phyloP scores from a whole-genome alignment of 1,284 basidiomycete species.

The Trichosporon ovoides region DNA sequence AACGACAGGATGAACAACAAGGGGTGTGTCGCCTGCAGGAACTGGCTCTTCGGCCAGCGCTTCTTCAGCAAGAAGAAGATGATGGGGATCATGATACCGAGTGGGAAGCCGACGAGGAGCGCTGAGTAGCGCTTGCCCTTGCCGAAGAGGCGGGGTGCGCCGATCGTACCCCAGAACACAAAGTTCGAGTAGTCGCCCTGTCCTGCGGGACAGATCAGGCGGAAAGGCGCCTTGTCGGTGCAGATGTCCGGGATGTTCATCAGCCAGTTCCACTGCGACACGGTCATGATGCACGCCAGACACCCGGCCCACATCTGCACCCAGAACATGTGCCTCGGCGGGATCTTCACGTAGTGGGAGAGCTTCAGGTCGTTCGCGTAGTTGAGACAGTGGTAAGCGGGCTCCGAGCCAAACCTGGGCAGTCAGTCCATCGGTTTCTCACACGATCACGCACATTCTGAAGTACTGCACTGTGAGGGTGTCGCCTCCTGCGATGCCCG shows the following conservation, averaged over 20 bases:
- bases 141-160: slow-evolving; percentile 66
- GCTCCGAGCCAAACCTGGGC: slow-evolving; percentile 17
- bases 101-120: slow-evolving; percentile 62
- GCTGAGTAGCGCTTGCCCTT: slow-evolving; percentile 58
- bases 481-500: slow-evolving; percentile 39
- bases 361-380: slow-evolving; percentile 22
- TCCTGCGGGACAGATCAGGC: slow-evolving; percentile 36
- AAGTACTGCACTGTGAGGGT: slow-evolving; percentile 15
- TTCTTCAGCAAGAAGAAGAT: slow-evolving; percentile 35
- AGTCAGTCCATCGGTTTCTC: too few species aligned
- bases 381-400: slow-evolving; percentile 15
- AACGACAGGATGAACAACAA: slow-evolving; percentile 13
- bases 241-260: slow-evolving; percentile 16
- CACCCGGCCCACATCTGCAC: slow-evolving; percentile 58
- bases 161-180: slow-evolving; percentile 74
- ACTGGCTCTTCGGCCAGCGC: slow-evolving; percentile 1
- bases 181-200: slow-evolving; percentile 15
- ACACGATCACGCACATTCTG: slow-evolving; percentile 3
- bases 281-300: slow-evolving; percentile 13
- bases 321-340: slow-evolving; percentile 55
- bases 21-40: slow-evolving; percentile 17
- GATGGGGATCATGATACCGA: slow-evolving; percentile 58
- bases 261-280: slow-evolving; percentile 20
- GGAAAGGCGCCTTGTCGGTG: slow-evolving; percentile 16
- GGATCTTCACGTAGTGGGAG: slow-evolving; percentile 19